phyloP scores from a whole-genome alignment of 2,329 filamentous ascomycete species.

The Hypoxylon sp. region DNA sequence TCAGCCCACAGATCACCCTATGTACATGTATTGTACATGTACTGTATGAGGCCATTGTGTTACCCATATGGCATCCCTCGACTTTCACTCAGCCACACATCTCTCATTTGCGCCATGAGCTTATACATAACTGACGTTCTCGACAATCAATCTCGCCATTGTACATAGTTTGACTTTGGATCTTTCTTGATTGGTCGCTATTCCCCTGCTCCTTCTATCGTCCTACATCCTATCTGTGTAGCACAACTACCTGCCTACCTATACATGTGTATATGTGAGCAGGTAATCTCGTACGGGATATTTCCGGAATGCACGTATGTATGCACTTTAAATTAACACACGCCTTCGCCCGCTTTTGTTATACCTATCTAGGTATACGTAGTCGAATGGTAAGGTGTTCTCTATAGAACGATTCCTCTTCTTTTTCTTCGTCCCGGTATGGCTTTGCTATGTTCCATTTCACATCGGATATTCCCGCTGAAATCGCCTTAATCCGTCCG shows the following conservation, averaged over 20 bases:
- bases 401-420: constrained; percentile 3
- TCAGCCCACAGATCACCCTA: constrained; percentile 36
- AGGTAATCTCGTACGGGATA: neutral
- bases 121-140: neutral
- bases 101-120: constrained; percentile 12
- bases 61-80: constrained; percentile 8
- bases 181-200: neutral
- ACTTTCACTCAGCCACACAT: constrained; percentile 13
- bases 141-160: neutral
- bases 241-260: no score
- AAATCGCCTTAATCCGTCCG: constrained; percentile 15
- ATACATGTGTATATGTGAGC: neutral
- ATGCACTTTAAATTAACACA: neutral
- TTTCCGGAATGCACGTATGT: neutral
- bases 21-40: no score
- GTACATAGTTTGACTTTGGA: neutral
- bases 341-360: neutral
- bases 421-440: neutral
- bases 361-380: neutral
- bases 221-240: neutral
- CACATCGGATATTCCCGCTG: constrained; percentile 30
- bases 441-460: constrained; percentile 2
- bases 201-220: neutral
- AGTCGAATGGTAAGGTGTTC: neutral
- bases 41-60: constrained; percentile 22